These are phyloP conservation scores for Cyclotella kingstonii DNA, from an alignment of 108 stramenopile species.

Conservation along the genomic window DNA sequence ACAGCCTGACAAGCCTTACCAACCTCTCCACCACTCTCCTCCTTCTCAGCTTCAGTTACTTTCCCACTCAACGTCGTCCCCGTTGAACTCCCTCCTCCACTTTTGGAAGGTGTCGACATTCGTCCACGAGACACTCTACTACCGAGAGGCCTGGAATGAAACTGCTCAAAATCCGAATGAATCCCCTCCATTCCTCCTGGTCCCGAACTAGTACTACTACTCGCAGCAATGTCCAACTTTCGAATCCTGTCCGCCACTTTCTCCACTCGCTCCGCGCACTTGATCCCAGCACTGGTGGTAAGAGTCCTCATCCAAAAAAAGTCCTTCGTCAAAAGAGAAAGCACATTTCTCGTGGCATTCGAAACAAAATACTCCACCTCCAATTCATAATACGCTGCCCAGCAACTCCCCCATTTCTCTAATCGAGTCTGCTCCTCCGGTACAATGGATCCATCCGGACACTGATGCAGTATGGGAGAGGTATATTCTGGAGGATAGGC, in stretches of 20 bases:
- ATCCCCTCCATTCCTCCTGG: slow-evolving; percentile 1
- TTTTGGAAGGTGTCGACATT: slow-evolving; percentile 1
- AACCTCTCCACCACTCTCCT: slow-evolving; percentile 28
- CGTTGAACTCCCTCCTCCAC: not conserved
- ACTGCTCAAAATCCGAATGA: slow-evolving; percentile 8
- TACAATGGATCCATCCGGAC: slow-evolving; percentile 87
- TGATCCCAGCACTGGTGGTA: slow-evolving; percentile 29
- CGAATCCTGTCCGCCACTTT: slow-evolving; percentile 29
- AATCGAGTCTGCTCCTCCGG: slow-evolving; percentile 66
- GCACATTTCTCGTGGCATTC: slow-evolving; percentile 54
- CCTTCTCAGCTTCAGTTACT: not conserved
- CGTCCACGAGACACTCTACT: slow-evolving; percentile 1
- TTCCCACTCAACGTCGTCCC: not conserved
- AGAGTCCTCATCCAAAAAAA: slow-evolving; percentile 90
- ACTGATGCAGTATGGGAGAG: slow-evolving; percentile 57
- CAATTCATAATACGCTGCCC: slow-evolving; percentile 93
- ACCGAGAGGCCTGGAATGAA: not conserved
- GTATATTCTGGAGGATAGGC: slow-evolving; percentile 93
- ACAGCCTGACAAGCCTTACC: slow-evolving; percentile 45
- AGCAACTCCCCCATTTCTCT: slow-evolving; percentile 96
- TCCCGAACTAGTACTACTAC: not conserved
- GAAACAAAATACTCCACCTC: slow-evolving; percentile 79
- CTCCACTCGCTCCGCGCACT: slow-evolving; percentile 32
- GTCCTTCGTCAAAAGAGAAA: slow-evolving; percentile 77
- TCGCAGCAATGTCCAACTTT: slow-evolving; percentile 7